These are phyloP conservation scores for Posidonia oceanica DNA, from an alignment of 116 monocot species.

Conservation along the genomic window DNA sequence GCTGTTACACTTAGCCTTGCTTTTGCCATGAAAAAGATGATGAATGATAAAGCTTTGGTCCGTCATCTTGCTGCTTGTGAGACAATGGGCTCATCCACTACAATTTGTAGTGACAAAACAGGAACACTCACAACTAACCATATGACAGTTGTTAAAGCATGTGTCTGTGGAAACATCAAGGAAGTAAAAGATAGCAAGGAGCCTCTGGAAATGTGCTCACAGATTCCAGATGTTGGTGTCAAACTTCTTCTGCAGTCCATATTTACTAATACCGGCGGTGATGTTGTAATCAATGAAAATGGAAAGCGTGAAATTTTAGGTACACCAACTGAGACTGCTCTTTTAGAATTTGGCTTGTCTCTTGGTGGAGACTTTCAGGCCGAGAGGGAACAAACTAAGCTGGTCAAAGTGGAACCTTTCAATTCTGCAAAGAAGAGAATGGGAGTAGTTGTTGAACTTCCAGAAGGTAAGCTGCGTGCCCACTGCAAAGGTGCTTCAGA, in stretches of 20 bases:
- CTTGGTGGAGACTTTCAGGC: constrained; percentile 45
- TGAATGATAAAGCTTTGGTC: constrained; percentile 81
- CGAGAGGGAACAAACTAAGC: constrained; percentile 17
- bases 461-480: constrained; percentile 29
- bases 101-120: constrained; percentile 69
- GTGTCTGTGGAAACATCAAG: constrained; percentile 36
- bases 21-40: constrained; percentile 92
- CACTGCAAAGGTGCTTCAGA: constrained; percentile 81
- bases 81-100: constrained; percentile 60
- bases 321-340: constrained; percentile 70
- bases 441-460: constrained; percentile 41
- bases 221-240: constrained; percentile 29
- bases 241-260: constrained; percentile 59
- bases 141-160: constrained; percentile 68
- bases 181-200: constrained; percentile 20
- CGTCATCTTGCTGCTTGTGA: constrained; percentile 74
- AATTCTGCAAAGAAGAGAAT: constrained; percentile 79
- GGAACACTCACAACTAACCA: constrained; percentile 78
- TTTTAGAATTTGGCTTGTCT: constrained; percentile 61
- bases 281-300: constrained; percentile 43
- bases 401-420: constrained; percentile 76
- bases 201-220: constrained; percentile 12
- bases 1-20: constrained; percentile 77
- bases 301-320: constrained; percentile 52
- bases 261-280: constrained; percentile 65